phyloP scores from a whole-genome alignment of 129 eudicot species.

The Flaveria robusta region DNA sequence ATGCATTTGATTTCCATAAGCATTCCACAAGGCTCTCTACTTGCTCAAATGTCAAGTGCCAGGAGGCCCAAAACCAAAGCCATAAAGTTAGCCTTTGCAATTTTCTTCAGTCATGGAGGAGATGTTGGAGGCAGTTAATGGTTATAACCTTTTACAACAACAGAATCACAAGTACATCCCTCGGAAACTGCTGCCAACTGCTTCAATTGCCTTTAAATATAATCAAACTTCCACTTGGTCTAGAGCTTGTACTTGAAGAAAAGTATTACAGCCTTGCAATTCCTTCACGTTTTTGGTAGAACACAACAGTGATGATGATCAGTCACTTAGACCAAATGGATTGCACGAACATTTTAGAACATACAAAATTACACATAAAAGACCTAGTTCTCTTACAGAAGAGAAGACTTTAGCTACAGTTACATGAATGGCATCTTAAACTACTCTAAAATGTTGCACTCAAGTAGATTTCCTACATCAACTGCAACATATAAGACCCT shows the following conservation, averaged over 20 bases:
- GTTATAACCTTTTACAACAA: slow-evolving; percentile 12
- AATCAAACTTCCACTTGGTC: background rate
- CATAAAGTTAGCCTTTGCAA: background rate
- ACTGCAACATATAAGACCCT: slow-evolving; percentile 6
- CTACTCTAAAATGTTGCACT: slow-evolving; percentile 9
- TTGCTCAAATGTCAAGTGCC: background rate
- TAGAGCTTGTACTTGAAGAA: slow-evolving; percentile 4
- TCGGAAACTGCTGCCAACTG: background rate
- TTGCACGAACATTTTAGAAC: background rate
- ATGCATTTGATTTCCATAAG: background rate
- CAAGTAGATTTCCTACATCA: background rate
- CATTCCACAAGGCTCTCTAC: background rate
- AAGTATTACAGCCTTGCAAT: background rate
- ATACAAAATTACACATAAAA: background rate
- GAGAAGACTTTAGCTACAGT: slow-evolving; percentile 5
- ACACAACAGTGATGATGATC: background rate
- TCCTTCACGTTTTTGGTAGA: background rate
- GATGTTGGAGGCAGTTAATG: background rate
- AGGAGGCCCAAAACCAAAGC: background rate
- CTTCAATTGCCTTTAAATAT: slow-evolving; percentile 4
- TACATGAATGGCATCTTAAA: slow-evolving; percentile 16
- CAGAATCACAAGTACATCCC: too few relatives aligned
- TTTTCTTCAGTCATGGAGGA: slow-evolving; percentile 8
- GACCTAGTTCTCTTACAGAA: slow-evolving; percentile 8
- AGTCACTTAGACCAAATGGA: slow-evolving; percentile 1